Evolutionary conservation across 2,329 filamentous ascomycete species (phyloP).

Genomic region (Phialemoniopsis sp.): DNA sequence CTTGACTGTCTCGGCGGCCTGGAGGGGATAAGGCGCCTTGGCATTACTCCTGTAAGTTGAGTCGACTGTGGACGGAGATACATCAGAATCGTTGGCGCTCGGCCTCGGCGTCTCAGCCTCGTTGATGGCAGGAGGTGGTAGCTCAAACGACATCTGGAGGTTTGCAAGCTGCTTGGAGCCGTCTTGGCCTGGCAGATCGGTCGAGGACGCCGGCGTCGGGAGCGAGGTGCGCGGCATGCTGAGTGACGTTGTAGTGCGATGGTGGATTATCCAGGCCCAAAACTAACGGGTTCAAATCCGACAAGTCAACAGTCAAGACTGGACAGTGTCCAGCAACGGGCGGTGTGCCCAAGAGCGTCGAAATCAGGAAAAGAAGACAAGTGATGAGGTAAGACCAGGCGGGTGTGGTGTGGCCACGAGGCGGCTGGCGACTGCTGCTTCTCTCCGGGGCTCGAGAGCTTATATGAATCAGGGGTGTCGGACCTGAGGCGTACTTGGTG

Average conservation of each 20-base stretch:
- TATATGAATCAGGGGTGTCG: no score
- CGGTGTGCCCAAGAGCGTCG: no score
- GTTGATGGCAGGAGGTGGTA: slow-evolving; percentile 71
- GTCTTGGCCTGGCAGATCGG: slow-evolving; percentile 72
- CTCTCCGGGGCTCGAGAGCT: no score
- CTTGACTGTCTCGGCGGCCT: slow-evolving; percentile 42
- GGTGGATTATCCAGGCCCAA: background rate
- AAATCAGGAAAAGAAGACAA: no score
- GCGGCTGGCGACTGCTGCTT: no score
- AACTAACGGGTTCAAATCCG: background rate
- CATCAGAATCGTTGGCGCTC: slow-evolving; percentile 23
- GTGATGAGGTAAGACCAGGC: no score
- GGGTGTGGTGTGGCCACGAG: no score
- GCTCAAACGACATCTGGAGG: slow-evolving; percentile 66
- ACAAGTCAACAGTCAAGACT: background rate
- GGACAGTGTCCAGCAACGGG: background rate
- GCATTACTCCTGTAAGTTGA: background rate
- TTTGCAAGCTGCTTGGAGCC: slow-evolving; percentile 54
- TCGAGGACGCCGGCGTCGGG: slow-evolving; percentile 75
- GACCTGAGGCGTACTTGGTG: no score
- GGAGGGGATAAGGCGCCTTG: slow-evolving; percentile 5
- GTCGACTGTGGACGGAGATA: slow-evolving; percentile 17
- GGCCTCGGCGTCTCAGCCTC: slow-evolving; percentile 21
- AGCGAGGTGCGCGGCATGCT: slow-evolving; percentile 62
- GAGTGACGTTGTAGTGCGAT: background rate